Conservation (phyloP, 345 rosid genomes). For the Eucalyptus brandiana region DNA sequence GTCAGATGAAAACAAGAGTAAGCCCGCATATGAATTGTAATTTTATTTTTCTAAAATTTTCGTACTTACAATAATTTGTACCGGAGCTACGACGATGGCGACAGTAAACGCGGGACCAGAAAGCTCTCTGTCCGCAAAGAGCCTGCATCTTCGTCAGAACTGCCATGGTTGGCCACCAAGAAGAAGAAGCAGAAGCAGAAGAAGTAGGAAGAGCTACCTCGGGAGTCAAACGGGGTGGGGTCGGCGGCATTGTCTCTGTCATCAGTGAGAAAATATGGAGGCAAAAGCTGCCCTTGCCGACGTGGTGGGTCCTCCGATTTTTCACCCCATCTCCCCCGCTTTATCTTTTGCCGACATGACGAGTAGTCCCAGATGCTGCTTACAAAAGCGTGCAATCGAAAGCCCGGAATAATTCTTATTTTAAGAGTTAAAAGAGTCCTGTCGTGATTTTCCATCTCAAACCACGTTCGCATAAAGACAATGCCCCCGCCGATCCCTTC, state of each 20-base stretch:
- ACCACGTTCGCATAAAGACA: background rate
- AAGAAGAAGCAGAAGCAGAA: background rate
- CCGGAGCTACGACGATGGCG: accelerated
- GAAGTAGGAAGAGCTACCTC: background rate
- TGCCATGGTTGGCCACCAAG: background rate
- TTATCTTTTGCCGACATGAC: background rate
- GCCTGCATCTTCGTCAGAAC: background rate
- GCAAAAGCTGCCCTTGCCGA: constrained; percentile 20
- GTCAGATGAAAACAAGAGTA: accelerated
- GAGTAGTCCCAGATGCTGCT: background rate
- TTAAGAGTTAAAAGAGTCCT: background rate
- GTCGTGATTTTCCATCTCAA: background rate
- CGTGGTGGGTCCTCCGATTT: background rate
- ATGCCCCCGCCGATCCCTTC: accelerated
- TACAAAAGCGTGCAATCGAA: accelerated
- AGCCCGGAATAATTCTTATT: background rate
- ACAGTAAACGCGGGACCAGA: background rate
- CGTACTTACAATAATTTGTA: accelerated
- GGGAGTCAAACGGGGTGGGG: background rate
- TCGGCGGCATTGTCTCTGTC: background rate
- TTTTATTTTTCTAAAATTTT: accelerated
- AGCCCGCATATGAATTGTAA: background rate
- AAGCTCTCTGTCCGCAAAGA: background rate
- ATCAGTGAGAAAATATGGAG: background rate
- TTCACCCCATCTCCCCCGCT: background rate